Percentiles rank a stretch among this genome's conserved stretches.
phyloP scores from a whole-genome alignment of 495 filamentous ascomycete species.

The Viridothelium virens region DNA sequence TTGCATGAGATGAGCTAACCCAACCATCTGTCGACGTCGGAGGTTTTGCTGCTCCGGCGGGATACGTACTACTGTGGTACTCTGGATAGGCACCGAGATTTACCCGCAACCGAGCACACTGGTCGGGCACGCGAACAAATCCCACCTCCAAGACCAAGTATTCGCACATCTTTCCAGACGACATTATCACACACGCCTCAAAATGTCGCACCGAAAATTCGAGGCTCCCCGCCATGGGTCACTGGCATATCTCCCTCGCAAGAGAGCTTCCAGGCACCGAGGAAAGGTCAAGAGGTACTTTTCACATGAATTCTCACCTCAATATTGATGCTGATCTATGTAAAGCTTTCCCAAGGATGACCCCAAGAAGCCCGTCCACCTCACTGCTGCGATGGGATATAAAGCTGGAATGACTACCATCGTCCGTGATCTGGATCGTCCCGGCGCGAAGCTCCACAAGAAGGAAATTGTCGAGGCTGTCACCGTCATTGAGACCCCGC shows the following conservation, averaged over 20 bases:
- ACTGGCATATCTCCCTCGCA: conserved; percentile 92
- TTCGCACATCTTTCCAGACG: not conserved
- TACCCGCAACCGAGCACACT: conserved; percentile 7
- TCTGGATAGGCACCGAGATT: not conserved
- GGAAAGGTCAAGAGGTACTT: conserved; percentile 97
- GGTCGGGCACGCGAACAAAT: not conserved
- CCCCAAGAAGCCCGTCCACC: conserved; percentile 97
- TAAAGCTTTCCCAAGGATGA: conserved; percentile 98
- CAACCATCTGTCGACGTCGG: too few relatives aligned
- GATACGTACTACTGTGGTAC: too few relatives aligned
- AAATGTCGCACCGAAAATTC: conserved; percentile 37
- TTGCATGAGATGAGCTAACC: not conserved
- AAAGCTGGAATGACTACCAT: conserved; percentile 99
- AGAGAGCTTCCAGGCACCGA: conserved; percentile 91
- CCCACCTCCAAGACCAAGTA: not conserved
- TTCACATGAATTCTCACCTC: conserved; percentile 13
- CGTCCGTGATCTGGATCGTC: conserved; percentile 98
- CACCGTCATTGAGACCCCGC: conserved; percentile 98
- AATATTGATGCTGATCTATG: conserved; percentile 18
- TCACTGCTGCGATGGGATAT: conserved; percentile 98
- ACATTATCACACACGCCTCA: not conserved
- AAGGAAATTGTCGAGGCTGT: conserved; percentile 99
- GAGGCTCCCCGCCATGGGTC: conserved; percentile 97
- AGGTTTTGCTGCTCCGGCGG: not conserved
- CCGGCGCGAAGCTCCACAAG: conserved; percentile 99